phyloP scores from a whole-genome alignment of 139 green algal genomes.

The Auxenochlorella protothecoides region DNA sequence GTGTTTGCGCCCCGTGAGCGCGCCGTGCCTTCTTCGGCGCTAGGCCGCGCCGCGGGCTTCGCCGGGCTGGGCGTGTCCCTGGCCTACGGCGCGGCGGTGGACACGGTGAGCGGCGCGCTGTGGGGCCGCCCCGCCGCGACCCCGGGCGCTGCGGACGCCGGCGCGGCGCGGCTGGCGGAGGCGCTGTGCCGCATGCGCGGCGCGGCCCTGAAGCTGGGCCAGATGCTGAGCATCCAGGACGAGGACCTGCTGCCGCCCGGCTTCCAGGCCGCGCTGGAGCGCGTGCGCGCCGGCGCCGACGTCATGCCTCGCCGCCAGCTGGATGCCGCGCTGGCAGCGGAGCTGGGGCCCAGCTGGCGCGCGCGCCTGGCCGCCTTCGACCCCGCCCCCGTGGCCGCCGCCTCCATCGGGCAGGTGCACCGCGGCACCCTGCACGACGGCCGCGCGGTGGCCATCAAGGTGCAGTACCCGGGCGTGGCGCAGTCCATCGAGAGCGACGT shows the following conservation, averaged over 20 bases:
- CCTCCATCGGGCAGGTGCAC: slow-evolving; percentile 86
- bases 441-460: slow-evolving; percentile 69
- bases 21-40: slow-evolving; percentile 57
- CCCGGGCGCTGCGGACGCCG: slow-evolving; percentile 58
- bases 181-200: slow-evolving; percentile 87
- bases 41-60: slow-evolving; percentile 73
- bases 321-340: slow-evolving; percentile 41
- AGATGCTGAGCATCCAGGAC: slow-evolving; percentile 96
- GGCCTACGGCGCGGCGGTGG: slow-evolving; percentile 49
- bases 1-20: slow-evolving; percentile 33
- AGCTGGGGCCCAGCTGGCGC: slow-evolving; percentile 72
- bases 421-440: slow-evolving; percentile 56
- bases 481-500: slow-evolving; percentile 83
- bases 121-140: neutral
- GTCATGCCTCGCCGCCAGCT: slow-evolving; percentile 88
- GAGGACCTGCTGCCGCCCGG: slow-evolving; percentile 76
- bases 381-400: slow-evolving; percentile 68
- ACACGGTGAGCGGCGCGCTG: slow-evolving; percentile 38
- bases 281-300: slow-evolving; percentile 76
- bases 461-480: slow-evolving; percentile 89
- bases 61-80: slow-evolving; percentile 65
- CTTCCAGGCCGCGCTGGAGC: slow-evolving; percentile 72
- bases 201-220: slow-evolving; percentile 89
- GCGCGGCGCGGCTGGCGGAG: slow-evolving; percentile 80
- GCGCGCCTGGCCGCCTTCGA: slow-evolving; percentile 62